Base-by-base conservation (phyloP, 1,139 yeast genomes). In the Yamadazyma diddensiae region DNA sequence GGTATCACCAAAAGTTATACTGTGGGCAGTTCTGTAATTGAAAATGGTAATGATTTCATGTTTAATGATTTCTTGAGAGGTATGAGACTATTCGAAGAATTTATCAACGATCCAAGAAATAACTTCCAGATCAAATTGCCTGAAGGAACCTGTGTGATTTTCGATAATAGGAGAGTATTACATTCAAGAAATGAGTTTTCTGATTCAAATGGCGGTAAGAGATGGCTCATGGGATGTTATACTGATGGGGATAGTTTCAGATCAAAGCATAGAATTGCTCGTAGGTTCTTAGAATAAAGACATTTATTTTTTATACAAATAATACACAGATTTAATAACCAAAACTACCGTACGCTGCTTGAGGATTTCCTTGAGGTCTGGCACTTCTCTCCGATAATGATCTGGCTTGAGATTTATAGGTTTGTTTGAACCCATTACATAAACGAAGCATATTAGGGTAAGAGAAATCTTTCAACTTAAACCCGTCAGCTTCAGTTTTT, bases 361-460 rank as follows among this genome's bases (percentile, higher is more conserved):
- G 51, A 6, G 50, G 30, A 14, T 32, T 32, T 20, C 28, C 31
- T 15, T 31, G 35, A 14, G 15, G 28, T 21, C 50, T 44, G 25
- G 39, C 37, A 21, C 52, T 37, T 17, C 47, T 44, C 17, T 47
- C 49, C 9, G 49, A 34, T 19, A 53, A 39, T 19, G 43, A 42
- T 33, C 59, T 52, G 17, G 61, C 57, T 39, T 60, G 64, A 33
- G 65, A 57, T 55, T 68, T 68, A 52, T 64, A 67, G 10, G 71
- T 65, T 44, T 66, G 73, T 68, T 92, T 92, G 77, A 92, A 94
- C 14, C 98, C 99, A 52, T 92, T 92, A 64, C 96, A 85, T 50
- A 92, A 71, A 42, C 85, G 78, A 41, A 79, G 79, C 71, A 92
- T 87, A 54, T 84, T 88, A 15, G 95, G 92, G 55, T 90, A 92